Evolutionary conservation across 495 filamentous ascomycete species (phyloP).

Genomic region (Hypoxylon fuscum): DNA sequence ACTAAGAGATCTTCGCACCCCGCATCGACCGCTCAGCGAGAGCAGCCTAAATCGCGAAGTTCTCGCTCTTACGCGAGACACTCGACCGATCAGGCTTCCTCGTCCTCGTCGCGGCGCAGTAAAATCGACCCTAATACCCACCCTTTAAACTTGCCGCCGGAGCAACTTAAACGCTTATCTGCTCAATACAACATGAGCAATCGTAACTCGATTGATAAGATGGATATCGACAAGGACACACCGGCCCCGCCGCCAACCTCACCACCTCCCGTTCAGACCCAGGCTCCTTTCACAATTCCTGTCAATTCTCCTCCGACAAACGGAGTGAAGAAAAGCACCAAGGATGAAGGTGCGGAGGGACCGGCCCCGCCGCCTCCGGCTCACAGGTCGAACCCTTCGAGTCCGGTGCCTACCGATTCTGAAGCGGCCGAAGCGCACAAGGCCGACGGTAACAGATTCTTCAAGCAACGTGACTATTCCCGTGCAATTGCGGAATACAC

Average conservation of each 20-base stretch:
- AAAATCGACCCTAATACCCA: constrained; percentile 75
- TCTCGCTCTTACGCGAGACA: constrained; percentile 53
- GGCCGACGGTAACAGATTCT: constrained; percentile 91
- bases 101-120: constrained; percentile 51
- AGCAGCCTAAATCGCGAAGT: constrained; percentile 46
- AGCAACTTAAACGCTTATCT: constrained; percentile 77
- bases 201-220: constrained; percentile 66
- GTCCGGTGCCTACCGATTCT: constrained; percentile 61
- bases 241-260: constrained; percentile 57
- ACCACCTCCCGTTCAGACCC: constrained; percentile 50
- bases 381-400: constrained; percentile 71
- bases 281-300: constrained; percentile 49
- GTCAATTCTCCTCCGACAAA: constrained; percentile 43
- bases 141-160: constrained; percentile 86
- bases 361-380: constrained; percentile 88
- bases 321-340: constrained; percentile 46
- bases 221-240: constrained; percentile 83
- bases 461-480: constrained; percentile 87
- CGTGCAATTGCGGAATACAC: constrained; percentile 91
- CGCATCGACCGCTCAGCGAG: constrained; percentile 41
- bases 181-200: constrained; percentile 75
- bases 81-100: constrained; percentile 47
- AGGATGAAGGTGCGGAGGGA: constrained; percentile 55
- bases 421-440: constrained; percentile 91
- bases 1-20: constrained; percentile 39